Percentiles rank a stretch among this genome's conserved stretches.
Evolutionary conservation across 2,329 filamentous ascomycete genomes (phyloP).

Genomic region (Botrytis aclada): DNA sequence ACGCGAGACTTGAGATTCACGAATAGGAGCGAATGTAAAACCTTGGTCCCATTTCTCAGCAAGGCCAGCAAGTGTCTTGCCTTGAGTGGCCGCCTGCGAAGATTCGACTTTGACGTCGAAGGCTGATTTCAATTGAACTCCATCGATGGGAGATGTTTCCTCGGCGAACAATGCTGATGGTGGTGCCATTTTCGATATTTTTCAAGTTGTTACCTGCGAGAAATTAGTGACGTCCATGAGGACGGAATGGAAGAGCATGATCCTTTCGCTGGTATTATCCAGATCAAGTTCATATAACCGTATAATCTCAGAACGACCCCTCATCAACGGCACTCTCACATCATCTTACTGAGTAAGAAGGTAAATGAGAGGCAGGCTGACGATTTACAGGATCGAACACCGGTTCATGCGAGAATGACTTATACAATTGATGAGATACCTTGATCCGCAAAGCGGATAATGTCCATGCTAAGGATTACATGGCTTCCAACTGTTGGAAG

Average conservation of each 20-base stretch:
- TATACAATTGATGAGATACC: constrained; percentile 41
- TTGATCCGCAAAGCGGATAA: constrained; percentile 38
- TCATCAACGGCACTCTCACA: constrained; percentile 31
- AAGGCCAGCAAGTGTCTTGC: constrained; percentile 55
- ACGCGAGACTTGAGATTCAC: constrained; percentile 86
- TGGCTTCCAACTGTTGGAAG: constrained; percentile 28
- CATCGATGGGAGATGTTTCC: constrained; percentile 34
- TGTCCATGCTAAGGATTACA: constrained; percentile 35
- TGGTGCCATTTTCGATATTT: constrained; percentile 66
- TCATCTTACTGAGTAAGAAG: constrained; percentile 30
- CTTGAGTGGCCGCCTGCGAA: constrained; percentile 45
- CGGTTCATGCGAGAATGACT: constrained; percentile 58
- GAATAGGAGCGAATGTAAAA: constrained; percentile 82
- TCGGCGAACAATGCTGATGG: constrained; percentile 63
- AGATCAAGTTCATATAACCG: constrained; percentile 88
- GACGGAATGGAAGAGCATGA: constrained; percentile 66
- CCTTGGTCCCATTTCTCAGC: constrained; percentile 68
- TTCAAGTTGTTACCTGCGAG: constrained; percentile 40
- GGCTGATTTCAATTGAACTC: constrained; percentile 41
- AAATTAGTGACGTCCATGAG: constrained; percentile 41
- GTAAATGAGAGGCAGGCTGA: constrained; percentile 33
- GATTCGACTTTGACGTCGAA: constrained; percentile 49
- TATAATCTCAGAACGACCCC: constrained; percentile 76
- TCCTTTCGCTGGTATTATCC: constrained; percentile 99
- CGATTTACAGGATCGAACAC: constrained; percentile 50